Evolutionary conservation across 129 eudicot genomes (phyloP), one percentile per base, ranked within the genome.

Genomic region (Centrapalus pauciflorus): DNA sequence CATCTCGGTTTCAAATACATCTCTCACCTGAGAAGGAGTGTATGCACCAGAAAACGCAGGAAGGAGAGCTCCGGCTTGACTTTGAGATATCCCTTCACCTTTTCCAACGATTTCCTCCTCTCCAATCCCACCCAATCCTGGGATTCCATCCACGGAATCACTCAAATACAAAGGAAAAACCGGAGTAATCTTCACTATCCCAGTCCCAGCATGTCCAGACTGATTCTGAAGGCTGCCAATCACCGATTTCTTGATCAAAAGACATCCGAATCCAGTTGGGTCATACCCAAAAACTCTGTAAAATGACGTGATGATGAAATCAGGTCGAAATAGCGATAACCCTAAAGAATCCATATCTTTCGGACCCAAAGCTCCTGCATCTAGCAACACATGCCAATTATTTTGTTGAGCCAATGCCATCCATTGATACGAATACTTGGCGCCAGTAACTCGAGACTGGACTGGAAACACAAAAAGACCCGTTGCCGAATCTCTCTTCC

Each of bases 261-360:
- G 81, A 37, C 81, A 77, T 26, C 81, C 81, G 2, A 77, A 77
- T 63, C 81, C 81, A 43, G 77, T 77, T 30, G 81, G 81, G 68
- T 77, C 81, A 48, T 70, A 70, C 71, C 81, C 81, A 2, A 77
- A 77, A 64, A 77, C 81, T 35, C 76, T 55, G 54, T 77, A 77
- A 33, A 77, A 77, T 0, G 81, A 77, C 2, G 81, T 77, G 71
- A 77, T 77, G 7, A 77, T 77, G 25, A 77, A 77, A 61, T 77
- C 81, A 0, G 81, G 81, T 34, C 81, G 81, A 43, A 77, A 77
- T 13, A 77, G 27, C 0, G 81, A 77, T 20, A 77, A 56, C 60
- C 81, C 81, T 52, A 77, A 49, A 24, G 81, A 77, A 65, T 77
- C 81, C 81, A 77, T 77, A 30, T 77, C 81, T 65, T 77, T 77